Evolutionary conservation across 768 basidiomycete genomes (phyloP).

Genomic region (Leucocoprinus leucothites): DNA sequence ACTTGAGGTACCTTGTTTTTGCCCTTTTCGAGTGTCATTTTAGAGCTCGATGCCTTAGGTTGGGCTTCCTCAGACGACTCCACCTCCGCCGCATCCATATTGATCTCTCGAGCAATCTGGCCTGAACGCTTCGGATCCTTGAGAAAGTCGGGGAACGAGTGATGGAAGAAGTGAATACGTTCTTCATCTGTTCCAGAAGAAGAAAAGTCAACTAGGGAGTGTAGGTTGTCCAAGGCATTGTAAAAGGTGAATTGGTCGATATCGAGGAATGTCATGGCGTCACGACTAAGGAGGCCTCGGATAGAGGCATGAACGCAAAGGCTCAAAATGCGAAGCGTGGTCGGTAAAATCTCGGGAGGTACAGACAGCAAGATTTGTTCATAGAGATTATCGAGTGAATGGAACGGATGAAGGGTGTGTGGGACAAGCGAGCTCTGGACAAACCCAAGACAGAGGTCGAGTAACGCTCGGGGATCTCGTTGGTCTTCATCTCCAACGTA

Average conservation of each 20-base stretch:
- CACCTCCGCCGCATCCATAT: too few relatives aligned
- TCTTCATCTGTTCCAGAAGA: background rate
- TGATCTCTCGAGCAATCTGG: background rate
- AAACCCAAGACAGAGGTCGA: background rate
- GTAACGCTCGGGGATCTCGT: background rate
- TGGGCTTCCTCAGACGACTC: too few relatives aligned
- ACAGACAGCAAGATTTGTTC: background rate
- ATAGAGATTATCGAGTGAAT: conserved; percentile 1
- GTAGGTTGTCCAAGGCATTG: background rate
- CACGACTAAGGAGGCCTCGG: background rate
- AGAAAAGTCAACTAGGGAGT: background rate
- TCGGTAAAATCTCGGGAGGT: background rate
- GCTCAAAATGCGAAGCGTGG: background rate
- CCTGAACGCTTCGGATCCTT: background rate
- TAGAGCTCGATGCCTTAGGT: too few relatives aligned
- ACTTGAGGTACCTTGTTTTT: too few relatives aligned
- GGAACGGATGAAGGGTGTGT: background rate
- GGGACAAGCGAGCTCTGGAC: background rate
- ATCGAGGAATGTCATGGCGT: background rate
- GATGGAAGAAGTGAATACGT: background rate
- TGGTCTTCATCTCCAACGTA: background rate
- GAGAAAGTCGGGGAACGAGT: background rate
- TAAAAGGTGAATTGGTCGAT: background rate
- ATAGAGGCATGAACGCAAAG: background rate
- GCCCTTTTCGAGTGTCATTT: too few relatives aligned